Percentiles rank a stretch among this genome's conserved stretches.
Conservation (phyloP, 1,284 basidiomycete species). For the Mixia osmundae region DNA sequence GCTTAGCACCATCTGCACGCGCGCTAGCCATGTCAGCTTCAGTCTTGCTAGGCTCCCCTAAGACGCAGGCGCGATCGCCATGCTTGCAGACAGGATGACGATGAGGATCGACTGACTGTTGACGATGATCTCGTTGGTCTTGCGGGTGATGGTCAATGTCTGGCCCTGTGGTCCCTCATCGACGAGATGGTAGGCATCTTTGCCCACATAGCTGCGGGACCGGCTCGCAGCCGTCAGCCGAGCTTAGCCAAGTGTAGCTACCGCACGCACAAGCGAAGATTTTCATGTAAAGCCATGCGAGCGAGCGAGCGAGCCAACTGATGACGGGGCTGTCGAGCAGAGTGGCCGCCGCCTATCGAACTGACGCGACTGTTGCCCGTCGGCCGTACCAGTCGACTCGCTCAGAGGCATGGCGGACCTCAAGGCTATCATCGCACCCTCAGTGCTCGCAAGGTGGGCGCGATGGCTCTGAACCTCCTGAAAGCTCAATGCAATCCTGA, state of each 20-base stretch:
- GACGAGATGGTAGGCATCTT: constrained; percentile 14
- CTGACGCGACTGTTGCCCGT: too few relatives aligned
- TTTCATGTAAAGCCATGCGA: too few relatives aligned
- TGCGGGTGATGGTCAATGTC: constrained; percentile 24
- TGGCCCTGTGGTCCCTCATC: constrained; percentile 17
- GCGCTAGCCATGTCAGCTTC: too few relatives aligned
- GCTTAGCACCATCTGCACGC: constrained; percentile 18
- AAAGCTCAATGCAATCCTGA: too few relatives aligned
- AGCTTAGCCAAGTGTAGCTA: too few relatives aligned
- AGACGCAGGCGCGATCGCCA: not conserved
- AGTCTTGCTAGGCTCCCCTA: constrained; percentile 1
- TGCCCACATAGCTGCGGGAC: constrained; percentile 8
- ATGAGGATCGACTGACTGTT: constrained; percentile 19
- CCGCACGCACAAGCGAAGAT: too few relatives aligned
- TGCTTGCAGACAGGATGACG: not conserved
- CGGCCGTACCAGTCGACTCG: not conserved
- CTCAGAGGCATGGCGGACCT: not conserved
- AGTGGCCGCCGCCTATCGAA: too few relatives aligned
- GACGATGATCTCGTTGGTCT: constrained; percentile 22
- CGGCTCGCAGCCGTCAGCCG: too few relatives aligned
- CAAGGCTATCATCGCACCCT: constrained; percentile 14
- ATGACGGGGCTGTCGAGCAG: too few relatives aligned
- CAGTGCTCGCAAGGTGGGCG: too few relatives aligned
- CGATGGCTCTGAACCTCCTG: too few relatives aligned
- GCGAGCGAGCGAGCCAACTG: too few relatives aligned